These are phyloP conservation scores for Decorospora gaudefroyi DNA, from an alignment of 2,329 filamentous ascomycete genomes.

Conservation along the genomic window DNA sequence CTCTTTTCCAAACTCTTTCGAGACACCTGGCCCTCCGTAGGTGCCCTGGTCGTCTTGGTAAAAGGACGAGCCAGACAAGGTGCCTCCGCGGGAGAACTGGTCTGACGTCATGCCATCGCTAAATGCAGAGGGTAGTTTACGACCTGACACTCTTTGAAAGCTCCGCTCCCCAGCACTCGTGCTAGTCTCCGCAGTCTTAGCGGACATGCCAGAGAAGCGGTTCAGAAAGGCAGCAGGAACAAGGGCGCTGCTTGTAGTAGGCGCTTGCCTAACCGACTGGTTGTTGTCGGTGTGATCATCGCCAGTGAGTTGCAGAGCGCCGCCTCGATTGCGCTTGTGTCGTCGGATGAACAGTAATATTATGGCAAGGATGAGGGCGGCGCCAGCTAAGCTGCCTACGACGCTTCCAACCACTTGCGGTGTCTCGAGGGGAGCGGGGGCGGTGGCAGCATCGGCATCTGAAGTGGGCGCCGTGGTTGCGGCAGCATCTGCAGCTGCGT, in stretches of 20 bases:
- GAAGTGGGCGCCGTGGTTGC: constrained; percentile 18
- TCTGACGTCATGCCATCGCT: constrained; percentile 54
- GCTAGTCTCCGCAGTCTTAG: constrained; percentile 45
- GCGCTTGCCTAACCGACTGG: constrained; percentile 47
- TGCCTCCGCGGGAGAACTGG: constrained; percentile 39
- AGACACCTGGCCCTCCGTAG: constrained; percentile 41
- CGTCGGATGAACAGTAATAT: constrained; percentile 59
- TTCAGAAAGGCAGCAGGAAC: constrained; percentile 48
- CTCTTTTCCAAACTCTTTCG: constrained; percentile 38
- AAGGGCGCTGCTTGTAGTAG: constrained; percentile 45
- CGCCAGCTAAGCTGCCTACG: constrained; percentile 64
- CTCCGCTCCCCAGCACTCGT: constrained; percentile 49
- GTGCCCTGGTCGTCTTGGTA: constrained; percentile 53
- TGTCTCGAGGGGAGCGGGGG: constrained; percentile 49
- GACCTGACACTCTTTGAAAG: constrained; percentile 55
- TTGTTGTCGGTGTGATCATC: constrained; percentile 32
- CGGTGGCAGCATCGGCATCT: constrained; percentile 12
- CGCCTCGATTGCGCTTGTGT: constrained; percentile 50
- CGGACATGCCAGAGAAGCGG: constrained; percentile 47
- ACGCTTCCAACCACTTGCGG: constrained; percentile 64
- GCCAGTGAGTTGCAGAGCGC: constrained; percentile 39
- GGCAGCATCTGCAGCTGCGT: constrained; percentile 21
- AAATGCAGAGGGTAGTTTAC: constrained; percentile 56
- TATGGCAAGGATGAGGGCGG: constrained; percentile 57
- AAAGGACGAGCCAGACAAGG: constrained; percentile 49